Evolutionary conservation across 805 yeast species (phyloP), one percentile per base, ranked within the genome.

Genomic region (Ogataea haglerorum): DNA sequence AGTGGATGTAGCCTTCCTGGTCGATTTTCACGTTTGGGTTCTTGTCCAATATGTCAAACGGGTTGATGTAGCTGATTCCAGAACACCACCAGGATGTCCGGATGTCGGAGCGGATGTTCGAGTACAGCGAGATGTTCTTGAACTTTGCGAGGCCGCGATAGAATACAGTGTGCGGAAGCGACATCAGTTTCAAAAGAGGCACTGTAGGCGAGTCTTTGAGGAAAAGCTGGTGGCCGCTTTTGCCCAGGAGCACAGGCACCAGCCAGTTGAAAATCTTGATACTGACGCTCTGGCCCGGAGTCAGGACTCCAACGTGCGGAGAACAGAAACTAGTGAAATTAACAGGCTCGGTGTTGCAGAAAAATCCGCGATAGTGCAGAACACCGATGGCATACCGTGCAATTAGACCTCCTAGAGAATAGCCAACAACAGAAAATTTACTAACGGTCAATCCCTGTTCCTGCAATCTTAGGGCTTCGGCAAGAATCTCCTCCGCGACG

Each of bases 381-480:
- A 83, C 69, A 2, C 97, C 97, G 30, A 89, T 71, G 10, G 90
- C 83, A 58, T 85, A 89, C 37, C 97, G 68, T 0, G 88, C 73
- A 34, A 91, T 79, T 15, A 90, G 62, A 0, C 97, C 97, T 23
- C 97, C 96, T 46, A 90, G 66, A 0, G 96, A 89, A 58, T 89
- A 90, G 1, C 97, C 96, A 5, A 86, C 70, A 28, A 89, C 67
- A 38, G 95, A 85, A 36, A 91, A 70, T 52, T 80, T 78, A n/a
- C 70, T 67, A 9, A 87, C 86, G 12, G 45, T 50, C n/a, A 57
- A 61, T 10, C 57, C 53, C n/a, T 25, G 27, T 19, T 29, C 30
- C 1, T 35, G 9, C 13, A 50, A 30, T 27, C 44, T n/a, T 4
- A 51, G 48, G 14, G 76, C 63, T 51, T 69, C 69, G 1, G 45